Evolutionary conservation across 106 monocot genomes (phyloP).

Genomic region (Vanilla planifolia): DNA sequence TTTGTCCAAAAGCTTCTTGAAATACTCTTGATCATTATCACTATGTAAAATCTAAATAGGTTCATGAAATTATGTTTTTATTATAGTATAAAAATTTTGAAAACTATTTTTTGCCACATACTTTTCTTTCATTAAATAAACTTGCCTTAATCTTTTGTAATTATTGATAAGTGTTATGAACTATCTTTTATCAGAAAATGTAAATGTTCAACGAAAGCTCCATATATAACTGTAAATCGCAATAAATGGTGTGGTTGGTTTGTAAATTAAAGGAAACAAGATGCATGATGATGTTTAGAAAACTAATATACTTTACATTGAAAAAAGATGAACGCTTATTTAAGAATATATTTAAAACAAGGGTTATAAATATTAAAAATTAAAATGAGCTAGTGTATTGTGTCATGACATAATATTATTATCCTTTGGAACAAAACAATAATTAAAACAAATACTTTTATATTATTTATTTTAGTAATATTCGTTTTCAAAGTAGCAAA

Average conservation of each 20-base stretch:
- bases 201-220: neutral
- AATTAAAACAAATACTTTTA: too few relatives aligned
- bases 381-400: too few relatives aligned
- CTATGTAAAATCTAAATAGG: neutral
- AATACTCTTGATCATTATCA: neutral
- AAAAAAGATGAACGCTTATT: neutral
- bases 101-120: neutral
- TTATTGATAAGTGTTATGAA: neutral
- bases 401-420: too few relatives aligned
- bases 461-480: too few relatives aligned
- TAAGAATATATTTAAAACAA: too few relatives aligned
- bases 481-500: too few relatives aligned
- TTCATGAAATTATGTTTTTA: neutral
- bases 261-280: too few relatives aligned
- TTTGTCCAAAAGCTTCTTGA: neutral
- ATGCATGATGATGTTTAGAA: neutral
- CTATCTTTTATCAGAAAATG: neutral
- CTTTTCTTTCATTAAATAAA: constrained; percentile 1
- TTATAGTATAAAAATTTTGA: neutral
- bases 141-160: neutral
- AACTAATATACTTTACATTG: neutral
- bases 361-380: too few relatives aligned
- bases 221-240: neutral
- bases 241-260: neutral
- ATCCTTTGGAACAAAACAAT: too few relatives aligned